These are phyloP conservation scores for Hypoxylon rickii DNA, from an alignment of 495 filamentous ascomycete genomes.

Conservation along the genomic window DNA sequence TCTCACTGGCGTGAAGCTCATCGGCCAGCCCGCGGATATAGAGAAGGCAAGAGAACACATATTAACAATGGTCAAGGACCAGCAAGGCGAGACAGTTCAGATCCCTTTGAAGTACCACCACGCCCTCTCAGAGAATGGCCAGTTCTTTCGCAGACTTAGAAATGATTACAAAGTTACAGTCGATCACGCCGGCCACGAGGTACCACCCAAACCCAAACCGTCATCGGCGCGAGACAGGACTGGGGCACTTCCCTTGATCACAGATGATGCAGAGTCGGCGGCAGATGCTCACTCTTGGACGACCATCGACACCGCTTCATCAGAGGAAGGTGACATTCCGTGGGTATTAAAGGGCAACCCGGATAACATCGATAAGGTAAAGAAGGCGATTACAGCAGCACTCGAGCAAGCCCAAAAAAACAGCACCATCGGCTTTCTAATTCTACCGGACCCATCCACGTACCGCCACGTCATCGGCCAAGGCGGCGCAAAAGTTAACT, in stretches of 20 bases:
- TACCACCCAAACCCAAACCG: slow-evolving; percentile 66
- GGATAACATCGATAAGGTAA: slow-evolving; percentile 78
- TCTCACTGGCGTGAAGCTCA: slow-evolving; percentile 80
- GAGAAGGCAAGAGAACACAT: slow-evolving; percentile 87
- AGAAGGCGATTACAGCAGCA: slow-evolving; percentile 68
- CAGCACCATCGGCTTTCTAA: slow-evolving; percentile 78
- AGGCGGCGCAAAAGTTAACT: slow-evolving; percentile 87
- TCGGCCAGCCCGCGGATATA: slow-evolving; percentile 75
- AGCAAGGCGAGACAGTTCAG: slow-evolving; percentile 82
- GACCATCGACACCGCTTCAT: slow-evolving; percentile 62
- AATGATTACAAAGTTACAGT: slow-evolving; percentile 85
- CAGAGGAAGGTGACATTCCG: slow-evolving; percentile 76
- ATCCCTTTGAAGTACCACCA: slow-evolving; percentile 84
- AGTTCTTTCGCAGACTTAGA: slow-evolving; percentile 85
- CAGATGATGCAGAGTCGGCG: slow-evolving; percentile 69
- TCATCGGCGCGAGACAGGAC: slow-evolving; percentile 53
- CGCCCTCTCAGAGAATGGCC: slow-evolving; percentile 81
- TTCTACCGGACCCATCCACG: slow-evolving; percentile 84
- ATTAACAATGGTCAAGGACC: slow-evolving; percentile 75
- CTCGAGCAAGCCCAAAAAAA: slow-evolving; percentile 73
- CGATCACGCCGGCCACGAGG: slow-evolving; percentile 79
- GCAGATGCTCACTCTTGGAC: slow-evolving; percentile 79
- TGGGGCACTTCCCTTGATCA: slow-evolving; percentile 79
- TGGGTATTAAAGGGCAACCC: slow-evolving; percentile 84
- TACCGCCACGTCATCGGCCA: slow-evolving; percentile 91